A percentile compares a stretch with the other conserved stretches of the same genome.
Conservation (phyloP, 257 asterid species). For the Datura wrightii region DNA sequence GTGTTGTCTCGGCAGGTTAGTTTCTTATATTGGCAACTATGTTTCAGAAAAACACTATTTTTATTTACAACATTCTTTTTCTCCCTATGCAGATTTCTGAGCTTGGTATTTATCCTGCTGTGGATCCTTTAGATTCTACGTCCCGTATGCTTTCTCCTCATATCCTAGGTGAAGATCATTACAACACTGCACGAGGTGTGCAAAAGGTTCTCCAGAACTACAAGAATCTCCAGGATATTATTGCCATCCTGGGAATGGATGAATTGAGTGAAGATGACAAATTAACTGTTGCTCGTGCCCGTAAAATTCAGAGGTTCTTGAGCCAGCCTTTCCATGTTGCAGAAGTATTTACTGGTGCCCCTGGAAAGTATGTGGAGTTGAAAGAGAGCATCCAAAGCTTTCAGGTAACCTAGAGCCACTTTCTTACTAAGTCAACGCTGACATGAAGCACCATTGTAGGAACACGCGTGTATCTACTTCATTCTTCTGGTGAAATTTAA, state of each 20-base stretch:
- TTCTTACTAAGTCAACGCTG: neutral
- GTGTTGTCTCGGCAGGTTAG: conserved; percentile 77
- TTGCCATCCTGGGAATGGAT: conserved; percentile 98
- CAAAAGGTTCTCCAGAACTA: conserved; percentile 91
- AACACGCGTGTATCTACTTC: neutral
- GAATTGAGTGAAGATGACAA: conserved; percentile 80
- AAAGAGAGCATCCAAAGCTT: conserved; percentile 46
- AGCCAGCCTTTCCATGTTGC: conserved; percentile 95
- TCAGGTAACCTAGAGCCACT: conserved; percentile 34
- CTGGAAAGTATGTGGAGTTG: conserved; percentile 84
- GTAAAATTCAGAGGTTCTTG: conserved; percentile 47
- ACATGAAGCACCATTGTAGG: neutral
- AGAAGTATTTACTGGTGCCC: conserved; percentile 47
- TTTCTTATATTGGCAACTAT: neutral
- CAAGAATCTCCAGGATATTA: conserved; percentile 98
- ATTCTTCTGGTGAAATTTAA: neutral
- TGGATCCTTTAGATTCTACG: conserved; percentile 51
- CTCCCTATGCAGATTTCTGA: conserved; percentile 72
- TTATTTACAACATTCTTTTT: neutral
- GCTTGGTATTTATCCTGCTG: conserved; percentile 99
- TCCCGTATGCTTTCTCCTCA: conserved; percentile 46
- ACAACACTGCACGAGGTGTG: conserved; percentile 43
- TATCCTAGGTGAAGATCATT: conserved; percentile 61
- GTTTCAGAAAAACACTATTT: neutral
- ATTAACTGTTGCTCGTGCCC: conserved; percentile 43